Conservation (phyloP, 2,329 filamentous ascomycete species). For the Tolypocladium ophioglossoides region DNA sequence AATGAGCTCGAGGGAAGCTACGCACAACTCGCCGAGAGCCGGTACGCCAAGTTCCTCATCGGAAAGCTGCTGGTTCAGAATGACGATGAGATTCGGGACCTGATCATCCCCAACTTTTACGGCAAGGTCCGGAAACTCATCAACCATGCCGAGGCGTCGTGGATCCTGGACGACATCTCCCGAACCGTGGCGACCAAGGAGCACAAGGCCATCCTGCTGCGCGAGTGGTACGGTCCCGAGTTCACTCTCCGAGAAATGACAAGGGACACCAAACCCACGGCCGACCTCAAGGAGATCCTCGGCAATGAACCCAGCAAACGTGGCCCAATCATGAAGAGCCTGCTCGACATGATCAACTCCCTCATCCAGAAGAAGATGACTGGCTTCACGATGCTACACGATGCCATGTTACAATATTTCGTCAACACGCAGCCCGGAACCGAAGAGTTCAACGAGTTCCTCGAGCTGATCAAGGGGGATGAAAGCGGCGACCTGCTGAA, state of each 20-base stretch:
- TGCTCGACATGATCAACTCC: conserved; percentile 80
- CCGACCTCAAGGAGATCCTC: conserved; percentile 67
- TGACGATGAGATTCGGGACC: conserved; percentile 73
- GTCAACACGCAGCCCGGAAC: conserved; percentile 65
- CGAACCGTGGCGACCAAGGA: conserved; percentile 73
- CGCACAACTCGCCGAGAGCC: conserved; percentile 77
- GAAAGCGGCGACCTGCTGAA: conserved; percentile 84
- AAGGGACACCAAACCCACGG: conserved; percentile 43
- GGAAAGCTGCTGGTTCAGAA: conserved; percentile 93
- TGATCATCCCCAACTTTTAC: conserved; percentile 91
- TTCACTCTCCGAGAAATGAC: conserved; percentile 66
- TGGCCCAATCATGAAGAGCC: conserved; percentile 72
- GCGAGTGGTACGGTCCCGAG: conserved; percentile 95
- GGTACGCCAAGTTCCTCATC: conserved; percentile 95
- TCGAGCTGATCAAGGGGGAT: conserved; percentile 85
- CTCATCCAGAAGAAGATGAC: conserved; percentile 94
- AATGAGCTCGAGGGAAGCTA: conserved; percentile 79
- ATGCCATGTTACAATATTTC: conserved; percentile 97
- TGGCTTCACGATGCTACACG: conserved; percentile 94
- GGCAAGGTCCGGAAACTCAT: conserved; percentile 87
- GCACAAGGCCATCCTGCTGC: conserved; percentile 75
- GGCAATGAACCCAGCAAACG: conserved; percentile 74
- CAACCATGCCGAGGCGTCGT: conserved; percentile 90
- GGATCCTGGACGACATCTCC: conserved; percentile 97
- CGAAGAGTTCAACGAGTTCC: conserved; percentile 75